phyloP scores from a whole-genome alignment of 768 basidiomycete genomes.

The Boletus coccyginus region DNA sequence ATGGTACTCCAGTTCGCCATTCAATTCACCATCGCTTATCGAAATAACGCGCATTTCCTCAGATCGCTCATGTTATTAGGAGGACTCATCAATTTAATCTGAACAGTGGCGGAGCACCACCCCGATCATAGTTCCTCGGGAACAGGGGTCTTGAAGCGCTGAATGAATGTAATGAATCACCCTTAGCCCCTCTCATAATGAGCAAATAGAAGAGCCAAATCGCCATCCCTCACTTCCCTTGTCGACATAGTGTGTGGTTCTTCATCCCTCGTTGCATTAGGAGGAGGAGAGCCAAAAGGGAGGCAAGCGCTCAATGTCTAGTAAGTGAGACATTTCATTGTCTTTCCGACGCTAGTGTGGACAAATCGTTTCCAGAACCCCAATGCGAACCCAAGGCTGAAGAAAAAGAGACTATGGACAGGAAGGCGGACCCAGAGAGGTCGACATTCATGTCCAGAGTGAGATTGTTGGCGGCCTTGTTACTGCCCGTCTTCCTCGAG shows the following conservation, averaged over 20 bases:
- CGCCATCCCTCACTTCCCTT: not conserved
- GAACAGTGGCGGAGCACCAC: too few relatives aligned
- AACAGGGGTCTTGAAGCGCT: not conserved
- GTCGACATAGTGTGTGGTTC: constrained; percentile 7
- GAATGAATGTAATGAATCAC: not conserved
- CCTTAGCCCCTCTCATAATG: not conserved
- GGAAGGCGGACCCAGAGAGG: not conserved
- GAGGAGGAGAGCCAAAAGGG: not conserved
- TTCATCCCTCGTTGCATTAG: constrained; percentile 3
- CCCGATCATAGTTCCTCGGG: not conserved
- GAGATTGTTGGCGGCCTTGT: not conserved
- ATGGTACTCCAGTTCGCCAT: too few relatives aligned
- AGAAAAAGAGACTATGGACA: not conserved
- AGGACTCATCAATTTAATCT: too few relatives aligned
- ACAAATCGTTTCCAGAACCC: not conserved
- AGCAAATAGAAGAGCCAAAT: not conserved
- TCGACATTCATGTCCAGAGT: constrained; percentile 2
- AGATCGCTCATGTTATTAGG: too few relatives aligned
- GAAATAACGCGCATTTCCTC: too few relatives aligned
- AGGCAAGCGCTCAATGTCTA: not conserved
- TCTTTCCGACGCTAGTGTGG: not conserved
- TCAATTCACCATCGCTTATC: too few relatives aligned
- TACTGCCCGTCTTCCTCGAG: not conserved
- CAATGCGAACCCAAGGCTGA: not conserved
- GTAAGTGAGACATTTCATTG: not conserved